Base-by-base conservation (phyloP, 2,329 filamentous ascomycete species). In the Colletotrichum phormii region DNA sequence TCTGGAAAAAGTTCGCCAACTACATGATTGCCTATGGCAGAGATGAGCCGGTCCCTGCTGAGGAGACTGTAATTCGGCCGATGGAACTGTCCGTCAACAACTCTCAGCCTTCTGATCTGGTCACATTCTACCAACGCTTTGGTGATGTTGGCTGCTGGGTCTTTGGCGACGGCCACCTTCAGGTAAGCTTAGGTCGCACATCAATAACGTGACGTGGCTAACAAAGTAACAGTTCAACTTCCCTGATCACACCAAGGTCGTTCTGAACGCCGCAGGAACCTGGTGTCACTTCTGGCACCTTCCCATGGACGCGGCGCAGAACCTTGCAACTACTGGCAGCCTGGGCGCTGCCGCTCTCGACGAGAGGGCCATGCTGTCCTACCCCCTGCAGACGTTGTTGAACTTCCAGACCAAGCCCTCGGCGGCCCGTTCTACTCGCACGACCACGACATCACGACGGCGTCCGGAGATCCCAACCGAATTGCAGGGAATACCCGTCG, bases 171-270 rank as follows among this genome's bases (percentile, higher is more conserved):
- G 94, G 94, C 2, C 93, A 94, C 77, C 87, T 95, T 76, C 93
- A 94, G 86, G 91, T 92, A 84, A 76, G 83, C 76, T 72, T 18
- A 15, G 7, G 4, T 18, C 33, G 6, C 9, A 15, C 35, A 29
- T 13, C 7, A 31, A 8, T n/a, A 18, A 64, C 46, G 46, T 24
- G 68, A 57, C n/a, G 33, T 42, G 26, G 67, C 79, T 81, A 75
- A 81, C 76, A 71, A 31, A 49, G 26, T 42, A n/a, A 15, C 69
- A 95, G 89, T 94, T 96, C 83, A 96, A 97, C 83, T 97, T 97
- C 81, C 94, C 94, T 2, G 94, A 97, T 77, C 94, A 97, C 81
- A 96, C 94, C 72, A 97, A 97, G 83, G 89, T 97, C 67, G 92
- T 96, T 13, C 84, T 97, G 31, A 94, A 94, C 71, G 85, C 92